These are phyloP conservation scores for Rugonectria rugulosa DNA, from an alignment of 2,329 filamentous ascomycete genomes.

Conservation along the genomic window DNA sequence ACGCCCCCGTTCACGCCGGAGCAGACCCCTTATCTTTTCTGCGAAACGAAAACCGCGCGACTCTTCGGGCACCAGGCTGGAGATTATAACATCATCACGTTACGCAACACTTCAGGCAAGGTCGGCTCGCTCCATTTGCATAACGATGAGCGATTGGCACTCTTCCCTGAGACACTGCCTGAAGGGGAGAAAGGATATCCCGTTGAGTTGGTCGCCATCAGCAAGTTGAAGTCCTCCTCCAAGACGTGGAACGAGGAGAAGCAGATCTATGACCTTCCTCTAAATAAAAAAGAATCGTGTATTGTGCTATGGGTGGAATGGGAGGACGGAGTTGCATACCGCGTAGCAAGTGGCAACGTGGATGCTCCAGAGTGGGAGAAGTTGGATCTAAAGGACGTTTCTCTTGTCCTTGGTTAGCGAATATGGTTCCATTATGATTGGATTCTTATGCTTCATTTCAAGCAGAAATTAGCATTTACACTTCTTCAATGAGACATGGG, in stretches of 20 bases:
- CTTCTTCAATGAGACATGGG: too few species aligned
- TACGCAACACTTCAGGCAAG: background rate
- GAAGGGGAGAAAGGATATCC: background rate
- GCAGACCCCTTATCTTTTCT: constrained; percentile 21
- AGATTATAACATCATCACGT: background rate
- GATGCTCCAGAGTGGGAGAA: background rate
- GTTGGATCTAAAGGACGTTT: background rate
- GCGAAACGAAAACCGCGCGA: constrained; percentile 1
- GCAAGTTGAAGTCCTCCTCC: background rate
- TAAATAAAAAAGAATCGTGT: background rate
- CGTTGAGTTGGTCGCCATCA: constrained; percentile 9
- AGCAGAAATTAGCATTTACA: too few species aligned
- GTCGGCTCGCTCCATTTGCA: constrained; percentile 2
- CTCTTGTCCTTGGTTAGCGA: constrained; percentile 5
- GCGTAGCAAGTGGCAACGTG: constrained; percentile 6
- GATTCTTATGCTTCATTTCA: too few species aligned
- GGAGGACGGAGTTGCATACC: constrained; percentile 7
- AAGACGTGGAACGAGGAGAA: background rate
- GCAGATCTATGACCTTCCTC: background rate
- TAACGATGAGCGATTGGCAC: background rate
- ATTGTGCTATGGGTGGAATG: constrained; percentile 19
- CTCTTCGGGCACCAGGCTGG: background rate
- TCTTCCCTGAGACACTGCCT: background rate
- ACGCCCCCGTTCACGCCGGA: constrained; percentile 13
- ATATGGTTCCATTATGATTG: too few species aligned